A percentile compares a stretch with the other conserved stretches of the same genome.
phyloP scores from a whole-genome alignment of 2,329 filamentous ascomycete species.

The Teratosphaeria zuluensis region DNA sequence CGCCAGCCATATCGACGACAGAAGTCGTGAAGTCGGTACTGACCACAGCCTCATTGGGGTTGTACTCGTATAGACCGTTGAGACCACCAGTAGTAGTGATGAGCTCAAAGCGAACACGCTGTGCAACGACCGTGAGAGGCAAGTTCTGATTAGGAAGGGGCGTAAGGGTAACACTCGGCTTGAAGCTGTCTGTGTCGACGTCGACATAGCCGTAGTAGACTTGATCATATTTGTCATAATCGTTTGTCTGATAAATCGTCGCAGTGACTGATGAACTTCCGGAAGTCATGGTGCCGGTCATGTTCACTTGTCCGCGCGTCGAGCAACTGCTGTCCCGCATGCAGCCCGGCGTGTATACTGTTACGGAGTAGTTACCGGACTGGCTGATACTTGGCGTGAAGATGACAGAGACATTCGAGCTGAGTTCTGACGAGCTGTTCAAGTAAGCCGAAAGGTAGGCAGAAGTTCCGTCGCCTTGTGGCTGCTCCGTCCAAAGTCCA shows the following conservation, averaged over 20 bases:
- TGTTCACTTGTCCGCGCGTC: constrained; percentile 68
- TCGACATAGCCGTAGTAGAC: constrained; percentile 83
- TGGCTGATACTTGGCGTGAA: constrained; percentile 79
- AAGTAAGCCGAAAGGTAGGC: constrained; percentile 67
- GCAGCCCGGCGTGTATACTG: constrained; percentile 88
- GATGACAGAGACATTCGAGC: constrained; percentile 55
- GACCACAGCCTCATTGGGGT: constrained; percentile 53
- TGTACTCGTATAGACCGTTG: constrained; percentile 84
- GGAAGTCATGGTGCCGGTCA: constrained; percentile 59
- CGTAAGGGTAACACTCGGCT: constrained; percentile 67
- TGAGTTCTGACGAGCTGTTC: constrained; percentile 32
- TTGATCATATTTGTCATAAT: constrained; percentile 93
- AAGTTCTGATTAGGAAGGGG: constrained; percentile 56
- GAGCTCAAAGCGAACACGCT: constrained; percentile 69
- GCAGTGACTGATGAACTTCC: constrained; percentile 44
- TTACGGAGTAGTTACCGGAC: constrained; percentile 84
- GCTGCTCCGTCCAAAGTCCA: constrained; percentile 65
- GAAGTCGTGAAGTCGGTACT: constrained; percentile 60
- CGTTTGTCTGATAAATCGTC: constrained; percentile 78
- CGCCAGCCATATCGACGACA: constrained; percentile 65
- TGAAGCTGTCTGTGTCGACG: constrained; percentile 60
- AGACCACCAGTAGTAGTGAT: constrained; percentile 67
- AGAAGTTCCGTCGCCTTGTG: constrained; percentile 57
- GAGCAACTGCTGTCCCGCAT: constrained; percentile 65
- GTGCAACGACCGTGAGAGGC: constrained; percentile 74